Evolutionary conservation across 805 yeast genomes (phyloP), one percentile per base, ranked within the genome.

Genomic region (Geotrichum ghanense): DNA sequence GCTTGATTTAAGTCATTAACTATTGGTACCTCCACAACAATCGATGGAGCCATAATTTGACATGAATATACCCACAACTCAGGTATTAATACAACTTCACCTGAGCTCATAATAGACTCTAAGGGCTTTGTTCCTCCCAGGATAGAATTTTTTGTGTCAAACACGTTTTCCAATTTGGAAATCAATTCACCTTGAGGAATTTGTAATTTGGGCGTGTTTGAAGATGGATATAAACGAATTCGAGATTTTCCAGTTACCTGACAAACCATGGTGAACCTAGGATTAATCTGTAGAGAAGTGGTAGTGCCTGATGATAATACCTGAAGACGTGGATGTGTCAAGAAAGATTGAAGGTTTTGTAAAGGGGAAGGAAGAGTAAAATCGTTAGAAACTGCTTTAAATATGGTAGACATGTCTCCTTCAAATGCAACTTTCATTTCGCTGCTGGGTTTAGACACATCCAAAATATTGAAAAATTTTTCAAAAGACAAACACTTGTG

Each of bases 261-360:
- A 35, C 63, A 61, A 2, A 66, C 52, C 12, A 66, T 53, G 42
- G 62, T 62, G 16, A 70, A 60, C 7, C 61, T 63, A n/a, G 61
- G 65, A 45, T 67, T 68, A 50, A 64, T 65, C 39, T 61, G 69
- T 5, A 66, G 58, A 67, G 68, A 64, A 50, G 63, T 58, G 3
- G 61, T 51, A 1, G 64, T 60, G 16, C 53, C 51, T 3, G 65
- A 53, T 22, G 68, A 60, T 2, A 69, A 56, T 17, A 66, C 51
- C 31, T 67, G 45, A 40, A 66, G 47, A 3, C 66, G 67, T 1
- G 68, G 59, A 7, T 68, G 63, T 45, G 61, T 62, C 41, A 51
- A 56, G 14, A 50, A 51, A 12, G 39, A 45, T n/a, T 44, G 48
- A 20, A 65, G 43, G 44, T 44, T 31, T 12, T 35, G 16, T 3